These are phyloP conservation scores for Teunomyces kruisii DNA, from an alignment of 805 yeast genomes.

Conservation along the genomic window DNA sequence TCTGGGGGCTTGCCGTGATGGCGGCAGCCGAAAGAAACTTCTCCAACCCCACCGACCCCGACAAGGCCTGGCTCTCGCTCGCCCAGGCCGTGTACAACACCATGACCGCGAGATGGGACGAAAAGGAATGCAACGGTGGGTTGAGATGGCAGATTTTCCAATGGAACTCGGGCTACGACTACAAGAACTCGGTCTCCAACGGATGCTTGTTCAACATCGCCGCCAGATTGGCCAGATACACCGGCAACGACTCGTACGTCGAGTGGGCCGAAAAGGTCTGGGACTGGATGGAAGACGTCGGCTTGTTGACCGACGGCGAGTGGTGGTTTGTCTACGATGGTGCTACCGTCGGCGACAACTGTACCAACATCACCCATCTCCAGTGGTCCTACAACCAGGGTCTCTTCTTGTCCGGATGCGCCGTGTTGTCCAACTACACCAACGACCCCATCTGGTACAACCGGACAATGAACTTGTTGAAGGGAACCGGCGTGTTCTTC, in stretches of 20 bases:
- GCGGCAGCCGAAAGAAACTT: constrained; percentile 90
- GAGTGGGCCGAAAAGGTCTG: constrained; percentile 44
- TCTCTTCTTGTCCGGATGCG: constrained; percentile 72
- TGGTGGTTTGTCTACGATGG: constrained; percentile 73
- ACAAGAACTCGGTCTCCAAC: constrained; percentile 45
- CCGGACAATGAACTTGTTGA: constrained; percentile 55
- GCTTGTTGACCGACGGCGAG: constrained; percentile 45
- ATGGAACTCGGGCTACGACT: constrained; percentile 48
- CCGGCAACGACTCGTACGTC: constrained; percentile 38
- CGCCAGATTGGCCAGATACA: constrained; percentile 44
- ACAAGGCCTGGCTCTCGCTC: constrained; percentile 39
- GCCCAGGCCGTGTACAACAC: constrained; percentile 45
- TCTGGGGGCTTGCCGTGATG: constrained; percentile 95
- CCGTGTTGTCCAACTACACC: constrained; percentile 76
- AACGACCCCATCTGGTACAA: constrained; percentile 62
- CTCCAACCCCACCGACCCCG: constrained; percentile 46
- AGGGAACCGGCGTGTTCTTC: constrained; percentile 60
- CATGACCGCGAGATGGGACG: constrained; percentile 47
- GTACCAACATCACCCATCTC: constrained; percentile 54
- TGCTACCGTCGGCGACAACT: constrained; percentile 56
- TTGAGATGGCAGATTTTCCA: constrained; percentile 50
- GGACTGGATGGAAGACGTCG: constrained; percentile 41
- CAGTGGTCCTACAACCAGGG: constrained; percentile 93
- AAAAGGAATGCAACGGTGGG: constrained; percentile 38
- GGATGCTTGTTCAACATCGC: constrained; percentile 46